A percentile compares a stretch with the other conserved stretches of the same genome.
phyloP scores from a whole-genome alignment of 2,329 filamentous ascomycete species.

The Fusarium sororula region DNA sequence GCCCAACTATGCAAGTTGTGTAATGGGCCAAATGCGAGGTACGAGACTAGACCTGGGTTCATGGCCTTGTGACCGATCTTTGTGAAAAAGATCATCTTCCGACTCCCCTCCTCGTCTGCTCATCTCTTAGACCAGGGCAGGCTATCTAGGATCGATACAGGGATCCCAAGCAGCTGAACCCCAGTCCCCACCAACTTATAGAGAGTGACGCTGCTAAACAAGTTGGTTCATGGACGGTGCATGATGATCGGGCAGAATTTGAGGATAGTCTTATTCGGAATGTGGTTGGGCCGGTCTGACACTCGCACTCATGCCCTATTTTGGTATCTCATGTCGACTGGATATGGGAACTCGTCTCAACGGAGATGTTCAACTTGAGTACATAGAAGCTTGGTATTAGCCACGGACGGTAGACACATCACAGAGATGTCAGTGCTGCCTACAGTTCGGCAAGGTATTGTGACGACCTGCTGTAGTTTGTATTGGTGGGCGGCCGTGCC shows the following conservation, averaged over 20 bases:
- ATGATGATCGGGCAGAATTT: slow-evolving; percentile 6
- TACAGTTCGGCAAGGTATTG: neutral
- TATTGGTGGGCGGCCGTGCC: slow-evolving; percentile 8
- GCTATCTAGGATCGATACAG: slow-evolving; percentile 26
- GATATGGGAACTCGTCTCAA: neutral
- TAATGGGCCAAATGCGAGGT: slow-evolving; percentile 1
- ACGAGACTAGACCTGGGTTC: neutral
- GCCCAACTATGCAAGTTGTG: neutral
- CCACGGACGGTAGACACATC: neutral
- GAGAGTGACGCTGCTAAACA: slow-evolving; percentile 6
- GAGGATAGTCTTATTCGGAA: slow-evolving; percentile 7
- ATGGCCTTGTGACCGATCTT: slow-evolving; percentile 25
- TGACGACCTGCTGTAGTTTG: neutral
- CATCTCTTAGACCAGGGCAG: slow-evolving; percentile 8
- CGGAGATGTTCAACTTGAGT: neutral
- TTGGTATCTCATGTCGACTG: neutral
- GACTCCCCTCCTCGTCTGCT: slow-evolving; percentile 25
- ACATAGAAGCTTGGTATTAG: neutral
- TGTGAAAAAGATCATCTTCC: slow-evolving; percentile 25
- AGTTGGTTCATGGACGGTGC: neutral
- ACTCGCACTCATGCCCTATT: slow-evolving; percentile 27
- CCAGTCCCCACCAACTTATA: slow-evolving; percentile 15
- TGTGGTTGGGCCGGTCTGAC: slow-evolving; percentile 41
- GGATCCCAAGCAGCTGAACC: slow-evolving; percentile 34
- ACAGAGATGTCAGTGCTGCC: neutral